Evolutionary conservation across 2,329 filamentous ascomycete species (phyloP).

Genomic region (Diaporthe vexans): DNA sequence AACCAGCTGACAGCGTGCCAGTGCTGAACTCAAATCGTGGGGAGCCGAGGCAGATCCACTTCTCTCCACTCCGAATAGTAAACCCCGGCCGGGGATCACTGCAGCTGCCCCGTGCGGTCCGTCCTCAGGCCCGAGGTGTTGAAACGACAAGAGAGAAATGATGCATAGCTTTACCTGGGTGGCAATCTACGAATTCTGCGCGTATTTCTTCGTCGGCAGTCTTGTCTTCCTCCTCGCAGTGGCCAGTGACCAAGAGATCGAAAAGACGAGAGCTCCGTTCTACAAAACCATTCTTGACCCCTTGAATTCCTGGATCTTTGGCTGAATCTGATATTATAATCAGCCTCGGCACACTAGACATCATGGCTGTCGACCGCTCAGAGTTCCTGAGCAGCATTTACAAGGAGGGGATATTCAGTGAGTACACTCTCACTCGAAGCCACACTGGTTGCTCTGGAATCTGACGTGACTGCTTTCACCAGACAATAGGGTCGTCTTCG

Average conservation of each 20-base stretch:
- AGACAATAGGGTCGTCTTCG: conserved; percentile 93
- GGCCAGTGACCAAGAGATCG: conserved; percentile 33
- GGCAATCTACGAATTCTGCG: conserved; percentile 30
- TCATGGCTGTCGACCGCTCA: conserved; percentile 54
- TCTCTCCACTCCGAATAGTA: neutral
- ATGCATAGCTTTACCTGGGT: conserved; percentile 29
- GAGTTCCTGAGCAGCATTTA: conserved; percentile 87
- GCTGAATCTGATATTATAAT: neutral
- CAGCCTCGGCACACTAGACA: neutral
- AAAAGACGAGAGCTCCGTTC: conserved; percentile 2
- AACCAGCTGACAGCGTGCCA: neutral
- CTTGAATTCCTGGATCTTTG: conserved; percentile 16
- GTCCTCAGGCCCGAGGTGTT: neutral
- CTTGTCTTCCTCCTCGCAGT: conserved; percentile 38
- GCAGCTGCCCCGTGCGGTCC: neutral
- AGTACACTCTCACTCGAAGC: conserved; percentile 43
- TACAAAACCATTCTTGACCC: conserved; percentile 26
- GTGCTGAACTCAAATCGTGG: neutral
- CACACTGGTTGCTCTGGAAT: too few species aligned
- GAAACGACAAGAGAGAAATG: neutral
- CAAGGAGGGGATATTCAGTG: conserved; percentile 90
- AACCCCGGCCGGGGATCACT: conserved; percentile 9
- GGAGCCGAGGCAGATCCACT: conserved; percentile 26
- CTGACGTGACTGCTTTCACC: conserved; percentile 18
- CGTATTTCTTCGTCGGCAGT: conserved; percentile 36